Conservation (phyloP, 305 asterid species). For the Fraxinus xanthoxyloides region DNA sequence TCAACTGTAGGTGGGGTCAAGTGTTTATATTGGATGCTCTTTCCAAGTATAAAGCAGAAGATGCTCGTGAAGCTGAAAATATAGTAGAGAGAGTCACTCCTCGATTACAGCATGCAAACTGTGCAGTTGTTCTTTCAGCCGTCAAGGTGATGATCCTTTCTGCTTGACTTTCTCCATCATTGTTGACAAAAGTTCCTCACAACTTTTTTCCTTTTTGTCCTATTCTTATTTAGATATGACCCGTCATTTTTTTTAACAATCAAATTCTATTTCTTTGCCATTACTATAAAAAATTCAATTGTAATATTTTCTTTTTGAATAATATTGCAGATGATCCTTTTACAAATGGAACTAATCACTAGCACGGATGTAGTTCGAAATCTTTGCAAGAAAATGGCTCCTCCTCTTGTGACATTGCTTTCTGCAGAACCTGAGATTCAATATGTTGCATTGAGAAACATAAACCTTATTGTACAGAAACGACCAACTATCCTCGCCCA, state of each 20-base stretch:
- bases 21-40: constrained; percentile 98
- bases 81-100: constrained; percentile 98
- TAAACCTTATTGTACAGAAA: constrained; percentile 95
- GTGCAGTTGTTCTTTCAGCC: constrained; percentile 99
- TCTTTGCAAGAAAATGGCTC: constrained; percentile 99
- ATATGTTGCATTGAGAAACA: constrained; percentile 94
- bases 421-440: constrained; percentile 99
- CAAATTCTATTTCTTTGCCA: not conserved
- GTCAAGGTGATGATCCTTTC: constrained; percentile 66
- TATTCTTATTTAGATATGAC: constrained; percentile 14
- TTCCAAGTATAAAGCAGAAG: constrained; percentile 91
- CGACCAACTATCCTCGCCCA: constrained; percentile 98
- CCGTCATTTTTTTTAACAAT: constrained; percentile 1
- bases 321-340: constrained; percentile 88
- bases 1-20: constrained; percentile 91
- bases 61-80: constrained; percentile 99
- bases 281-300: not conserved
- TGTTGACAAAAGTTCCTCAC: constrained; percentile 1
- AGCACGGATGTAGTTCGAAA: constrained; percentile 98
- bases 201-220: constrained; percentile 3
- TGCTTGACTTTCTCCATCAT: constrained; percentile 19
- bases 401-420: constrained; percentile 97
- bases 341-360: constrained; percentile 97
- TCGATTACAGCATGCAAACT: constrained; percentile 96
- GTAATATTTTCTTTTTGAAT: constrained; percentile 21